Percentiles rank a stretch among this genome's conserved stretches.
These are phyloP conservation scores for Candida smagusa DNA, from an alignment of 1,139 yeast genomes.

Conservation along the genomic window DNA sequence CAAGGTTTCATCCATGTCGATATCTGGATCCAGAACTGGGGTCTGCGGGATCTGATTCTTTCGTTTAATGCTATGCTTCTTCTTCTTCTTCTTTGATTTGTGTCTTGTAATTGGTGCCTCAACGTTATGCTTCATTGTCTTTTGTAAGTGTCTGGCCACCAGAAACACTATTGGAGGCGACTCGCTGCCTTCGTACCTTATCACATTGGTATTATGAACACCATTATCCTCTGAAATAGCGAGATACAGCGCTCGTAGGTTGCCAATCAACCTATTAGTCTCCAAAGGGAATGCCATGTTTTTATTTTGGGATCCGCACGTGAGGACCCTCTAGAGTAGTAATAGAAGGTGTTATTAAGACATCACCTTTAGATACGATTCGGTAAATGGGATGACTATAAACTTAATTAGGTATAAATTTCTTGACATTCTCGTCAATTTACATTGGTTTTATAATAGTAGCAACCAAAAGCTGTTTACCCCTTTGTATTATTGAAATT, in stretches of 20 bases:
- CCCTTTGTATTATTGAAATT: no score
- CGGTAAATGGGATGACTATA: no score
- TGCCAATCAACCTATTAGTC: conserved; percentile 26
- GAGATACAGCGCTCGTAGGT: conserved; percentile 30
- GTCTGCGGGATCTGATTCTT: not conserved
- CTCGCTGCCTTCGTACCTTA: conserved; percentile 5
- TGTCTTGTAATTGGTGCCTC: not conserved
- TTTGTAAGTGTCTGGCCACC: conserved; percentile 20
- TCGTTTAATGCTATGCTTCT: not conserved
- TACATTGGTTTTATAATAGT: no score
- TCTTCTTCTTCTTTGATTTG: not conserved
- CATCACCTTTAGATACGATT: no score
- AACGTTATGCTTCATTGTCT: conserved; percentile 5
- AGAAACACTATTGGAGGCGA: conserved; percentile 39
- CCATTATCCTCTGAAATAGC: conserved; percentile 26
- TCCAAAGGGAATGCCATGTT: conserved; percentile 39
- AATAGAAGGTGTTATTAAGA: no score
- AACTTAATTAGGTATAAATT: no score
- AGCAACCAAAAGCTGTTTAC: no score
- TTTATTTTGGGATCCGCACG: not conserved
- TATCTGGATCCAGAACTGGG: not conserved
- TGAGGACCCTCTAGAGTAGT: not conserved
- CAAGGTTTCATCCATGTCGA: not conserved
- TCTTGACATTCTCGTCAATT: no score
- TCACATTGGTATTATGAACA: conserved; percentile 7